These are phyloP conservation scores for Neoboletus magnificus DNA, from an alignment of 768 basidiomycete species.

Conservation along the genomic window DNA sequence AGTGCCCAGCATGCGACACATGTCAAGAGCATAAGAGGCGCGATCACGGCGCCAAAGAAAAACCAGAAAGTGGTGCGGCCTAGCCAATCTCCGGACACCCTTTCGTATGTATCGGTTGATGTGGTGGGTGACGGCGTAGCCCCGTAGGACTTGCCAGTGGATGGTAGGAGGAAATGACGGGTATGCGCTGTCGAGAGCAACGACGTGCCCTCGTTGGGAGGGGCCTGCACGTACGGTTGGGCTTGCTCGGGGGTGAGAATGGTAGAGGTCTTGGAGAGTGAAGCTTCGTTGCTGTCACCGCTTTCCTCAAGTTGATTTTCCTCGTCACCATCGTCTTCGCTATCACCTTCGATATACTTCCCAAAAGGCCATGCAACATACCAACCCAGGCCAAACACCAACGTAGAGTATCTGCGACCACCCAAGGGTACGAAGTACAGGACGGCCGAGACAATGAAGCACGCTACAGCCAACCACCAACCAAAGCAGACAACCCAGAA, in stretches of 20 bases:
- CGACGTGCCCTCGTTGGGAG: slow-evolving; percentile 47
- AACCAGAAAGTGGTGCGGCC: slow-evolving; percentile 84
- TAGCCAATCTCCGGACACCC: slow-evolving; percentile 45
- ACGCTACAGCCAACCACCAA: slow-evolving; percentile 84
- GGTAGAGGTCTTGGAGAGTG: slow-evolving; percentile 44
- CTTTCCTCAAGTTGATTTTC: slow-evolving; percentile 31
- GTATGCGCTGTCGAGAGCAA: slow-evolving; percentile 35
- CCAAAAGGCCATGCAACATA: slow-evolving; percentile 98
- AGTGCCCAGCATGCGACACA: slow-evolving; percentile 94
- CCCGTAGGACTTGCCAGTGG: slow-evolving; percentile 76
- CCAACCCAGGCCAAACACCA: slow-evolving; percentile 92
- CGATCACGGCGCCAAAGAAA: slow-evolving; percentile 69
- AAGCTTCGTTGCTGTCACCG: slow-evolving; percentile 17
- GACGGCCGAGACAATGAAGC: slow-evolving; percentile 61
- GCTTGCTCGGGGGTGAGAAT: slow-evolving; percentile 32
- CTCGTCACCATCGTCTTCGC: slow-evolving; percentile 41
- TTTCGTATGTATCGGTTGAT: slow-evolving; percentile 17
- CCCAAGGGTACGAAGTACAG: slow-evolving; percentile 77
- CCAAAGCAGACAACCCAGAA: slow-evolving; percentile 90
- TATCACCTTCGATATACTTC: slow-evolving; percentile 91
- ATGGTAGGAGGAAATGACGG: slow-evolving; percentile 37
- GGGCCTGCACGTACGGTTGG: slow-evolving; percentile 9
- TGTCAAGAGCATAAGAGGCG: slow-evolving; percentile 83
- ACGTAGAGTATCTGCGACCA: slow-evolving; percentile 76
- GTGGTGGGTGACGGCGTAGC: slow-evolving; percentile 41